Percentiles rank a stretch among this genome's conserved stretches.
Conservation (phyloP, 306 rosid genomes). For the Dalbergia oliveri region DNA sequence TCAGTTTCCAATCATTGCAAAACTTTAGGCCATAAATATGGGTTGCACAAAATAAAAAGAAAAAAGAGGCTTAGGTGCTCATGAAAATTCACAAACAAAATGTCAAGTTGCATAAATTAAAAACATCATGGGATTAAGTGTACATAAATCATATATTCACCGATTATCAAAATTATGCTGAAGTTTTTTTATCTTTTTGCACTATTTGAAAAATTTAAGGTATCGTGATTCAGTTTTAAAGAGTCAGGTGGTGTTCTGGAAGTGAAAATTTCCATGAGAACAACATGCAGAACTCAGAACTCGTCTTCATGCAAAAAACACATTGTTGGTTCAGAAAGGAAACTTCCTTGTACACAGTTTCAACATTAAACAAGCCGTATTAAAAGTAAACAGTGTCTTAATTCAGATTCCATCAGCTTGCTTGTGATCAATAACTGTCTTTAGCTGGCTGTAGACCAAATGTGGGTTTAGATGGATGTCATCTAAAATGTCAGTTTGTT, state of each 20-base stretch:
- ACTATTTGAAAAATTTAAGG: too few relatives aligned
- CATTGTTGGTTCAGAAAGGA: background rate
- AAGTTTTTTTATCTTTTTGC: too few relatives aligned
- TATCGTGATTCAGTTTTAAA: too few relatives aligned
- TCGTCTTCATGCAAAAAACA: conserved; percentile 23
- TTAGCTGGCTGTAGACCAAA: background rate
- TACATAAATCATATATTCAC: too few relatives aligned
- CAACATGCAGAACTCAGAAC: background rate
- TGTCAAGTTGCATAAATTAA: too few relatives aligned
- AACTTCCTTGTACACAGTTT: conserved; percentile 5
- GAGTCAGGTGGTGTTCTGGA: background rate
- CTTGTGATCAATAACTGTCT: background rate
- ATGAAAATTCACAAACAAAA: too few relatives aligned
- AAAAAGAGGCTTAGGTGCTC: too few relatives aligned
- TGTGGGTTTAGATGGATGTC: background rate
- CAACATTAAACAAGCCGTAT: background rate
- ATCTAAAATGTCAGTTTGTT: background rate
- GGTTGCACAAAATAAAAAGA: too few relatives aligned
- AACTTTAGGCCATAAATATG: too few relatives aligned
- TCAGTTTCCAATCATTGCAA: too few relatives aligned
- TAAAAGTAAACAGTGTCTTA: background rate
- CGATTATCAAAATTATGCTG: too few relatives aligned
- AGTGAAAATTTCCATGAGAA: conserved; percentile 10
- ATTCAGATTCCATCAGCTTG: background rate
- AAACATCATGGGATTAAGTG: too few relatives aligned